Evolutionary conservation across 2,329 filamentous ascomycete species (phyloP).

Genomic region (Penicillium griseofulvum): DNA sequence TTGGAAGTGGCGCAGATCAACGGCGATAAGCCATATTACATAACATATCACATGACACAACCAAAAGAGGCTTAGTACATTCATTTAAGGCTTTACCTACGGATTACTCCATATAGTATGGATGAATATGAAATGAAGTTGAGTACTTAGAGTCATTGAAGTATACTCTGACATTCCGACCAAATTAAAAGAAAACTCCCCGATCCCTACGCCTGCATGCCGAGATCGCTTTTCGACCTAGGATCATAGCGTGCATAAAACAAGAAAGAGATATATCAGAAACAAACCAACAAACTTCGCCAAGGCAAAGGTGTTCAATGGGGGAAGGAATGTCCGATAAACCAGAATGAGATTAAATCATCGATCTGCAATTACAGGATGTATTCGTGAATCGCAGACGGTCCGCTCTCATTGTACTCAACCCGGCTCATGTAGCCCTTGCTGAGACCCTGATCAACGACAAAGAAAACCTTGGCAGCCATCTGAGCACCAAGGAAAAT

Average conservation of each 20-base stretch:
- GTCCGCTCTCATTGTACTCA: constrained; percentile 67
- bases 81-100: background rate
- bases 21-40: background rate
- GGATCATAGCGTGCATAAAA: constrained; percentile 25
- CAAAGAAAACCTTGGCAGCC: constrained; percentile 72
- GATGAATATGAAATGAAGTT: background rate
- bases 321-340: background rate
- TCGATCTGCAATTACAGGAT: constrained; percentile 31
- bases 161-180: background rate
- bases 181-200: constrained; percentile 19
- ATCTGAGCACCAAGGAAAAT: constrained; percentile 86
- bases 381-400: constrained; percentile 61
- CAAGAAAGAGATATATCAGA: constrained; percentile 9
- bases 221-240: constrained; percentile 25
- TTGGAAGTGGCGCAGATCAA: background rate
- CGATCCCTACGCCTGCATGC: constrained; percentile 23
- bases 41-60: background rate
- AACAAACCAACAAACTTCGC: constrained; percentile 11
- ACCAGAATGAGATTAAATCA: background rate
- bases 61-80: background rate
- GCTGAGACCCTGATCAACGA: constrained; percentile 63
- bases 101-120: background rate
- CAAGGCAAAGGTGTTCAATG: background rate
- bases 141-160: background rate
- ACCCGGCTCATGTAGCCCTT: constrained; percentile 69